Percentiles rank a stretch among this genome's conserved stretches.
phyloP scores from a whole-genome alignment of 2,329 filamentous ascomycete genomes.

The Neofusicoccum laricinum region DNA sequence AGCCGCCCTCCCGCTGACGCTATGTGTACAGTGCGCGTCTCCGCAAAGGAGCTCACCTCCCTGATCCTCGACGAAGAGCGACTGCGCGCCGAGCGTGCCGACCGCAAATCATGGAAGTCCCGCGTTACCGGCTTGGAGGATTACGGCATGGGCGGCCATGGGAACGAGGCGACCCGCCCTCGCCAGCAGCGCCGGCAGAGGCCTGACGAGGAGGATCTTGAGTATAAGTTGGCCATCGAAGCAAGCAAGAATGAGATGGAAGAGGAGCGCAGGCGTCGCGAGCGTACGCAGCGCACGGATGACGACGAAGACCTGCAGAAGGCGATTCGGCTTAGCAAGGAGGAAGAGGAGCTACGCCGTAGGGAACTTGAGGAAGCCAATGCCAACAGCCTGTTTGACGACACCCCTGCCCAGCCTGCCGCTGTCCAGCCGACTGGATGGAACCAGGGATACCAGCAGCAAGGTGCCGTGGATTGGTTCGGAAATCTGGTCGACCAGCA shows the following conservation, averaged over 20 bases:
- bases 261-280: constrained; percentile 75
- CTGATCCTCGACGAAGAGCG: constrained; percentile 92
- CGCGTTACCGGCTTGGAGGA: constrained; percentile 93
- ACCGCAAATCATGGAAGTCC: constrained; percentile 94
- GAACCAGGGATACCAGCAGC: constrained; percentile 97
- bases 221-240: constrained; percentile 87
- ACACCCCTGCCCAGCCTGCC: constrained; percentile 60
- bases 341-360: constrained; percentile 85
- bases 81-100: constrained; percentile 81
- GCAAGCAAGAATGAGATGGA: constrained; percentile 95
- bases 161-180: constrained; percentile 39
- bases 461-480: constrained; percentile 93
- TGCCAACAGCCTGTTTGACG: constrained; percentile 83
- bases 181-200: constrained; percentile 36
- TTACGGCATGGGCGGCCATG: constrained; percentile 50
- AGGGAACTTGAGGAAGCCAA: constrained; percentile 85
- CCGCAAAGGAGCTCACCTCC: constrained; percentile 91
- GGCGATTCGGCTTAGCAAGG: constrained; percentile 90
- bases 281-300: constrained; percentile 44
- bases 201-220: constrained; percentile 69
- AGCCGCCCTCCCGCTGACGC: constrained; percentile 3
- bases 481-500: constrained; percentile 83
- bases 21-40: constrained; percentile 71
- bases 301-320: constrained; percentile 86
- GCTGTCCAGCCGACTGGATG: constrained; percentile 82